Evolutionary conservation across 1,284 basidiomycete genomes (phyloP).

Genomic region (Trichosporon coremiiforme): DNA sequence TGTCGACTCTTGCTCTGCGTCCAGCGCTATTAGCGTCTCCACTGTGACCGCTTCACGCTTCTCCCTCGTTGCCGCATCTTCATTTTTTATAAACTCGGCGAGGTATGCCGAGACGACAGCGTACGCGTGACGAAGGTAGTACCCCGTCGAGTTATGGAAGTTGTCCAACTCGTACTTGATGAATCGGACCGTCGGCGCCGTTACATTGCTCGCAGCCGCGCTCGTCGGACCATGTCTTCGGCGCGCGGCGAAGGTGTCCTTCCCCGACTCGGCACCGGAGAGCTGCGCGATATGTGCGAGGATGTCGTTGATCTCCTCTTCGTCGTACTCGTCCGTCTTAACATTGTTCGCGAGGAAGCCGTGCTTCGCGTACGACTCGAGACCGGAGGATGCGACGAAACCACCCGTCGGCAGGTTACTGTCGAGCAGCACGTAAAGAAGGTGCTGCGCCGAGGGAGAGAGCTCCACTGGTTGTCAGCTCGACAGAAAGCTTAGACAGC

Average conservation of each 20-base stretch:
- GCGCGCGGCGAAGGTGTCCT: conserved; percentile 1
- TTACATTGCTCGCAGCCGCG: not conserved
- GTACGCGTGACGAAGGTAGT: conserved; percentile 75
- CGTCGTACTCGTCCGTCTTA: conserved; percentile 1
- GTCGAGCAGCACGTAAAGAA: conserved; percentile 70
- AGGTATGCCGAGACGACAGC: conserved; percentile 27
- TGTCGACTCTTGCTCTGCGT: conserved; percentile 78
- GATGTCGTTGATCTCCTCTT: conserved; percentile 5
- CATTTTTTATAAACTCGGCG: conserved; percentile 22
- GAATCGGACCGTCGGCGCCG: not conserved
- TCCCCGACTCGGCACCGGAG: not conserved
- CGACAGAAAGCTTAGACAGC: too few species aligned
- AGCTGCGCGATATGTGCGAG: conserved; percentile 1
- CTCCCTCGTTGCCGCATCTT: conserved; percentile 22
- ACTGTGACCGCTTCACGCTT: conserved; percentile 46
- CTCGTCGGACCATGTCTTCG: not conserved
- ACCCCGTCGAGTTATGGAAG: conserved; percentile 73
- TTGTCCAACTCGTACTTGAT: conserved; percentile 54
- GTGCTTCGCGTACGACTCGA: conserved; percentile 87
- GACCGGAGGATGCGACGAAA: conserved; percentile 92
- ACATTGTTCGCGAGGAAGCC: conserved; percentile 63
- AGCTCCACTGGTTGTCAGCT: conserved; percentile 11
- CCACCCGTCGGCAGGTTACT: conserved; percentile 96
- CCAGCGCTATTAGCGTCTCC: conserved; percentile 62
- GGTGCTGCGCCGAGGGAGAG: conserved; percentile 34